A percentile compares a stretch with the other conserved stretches of the same genome.
These are phyloP conservation scores for Syzygium oleosum DNA, from an alignment of 345 rosid genomes.

Conservation along the genomic window DNA sequence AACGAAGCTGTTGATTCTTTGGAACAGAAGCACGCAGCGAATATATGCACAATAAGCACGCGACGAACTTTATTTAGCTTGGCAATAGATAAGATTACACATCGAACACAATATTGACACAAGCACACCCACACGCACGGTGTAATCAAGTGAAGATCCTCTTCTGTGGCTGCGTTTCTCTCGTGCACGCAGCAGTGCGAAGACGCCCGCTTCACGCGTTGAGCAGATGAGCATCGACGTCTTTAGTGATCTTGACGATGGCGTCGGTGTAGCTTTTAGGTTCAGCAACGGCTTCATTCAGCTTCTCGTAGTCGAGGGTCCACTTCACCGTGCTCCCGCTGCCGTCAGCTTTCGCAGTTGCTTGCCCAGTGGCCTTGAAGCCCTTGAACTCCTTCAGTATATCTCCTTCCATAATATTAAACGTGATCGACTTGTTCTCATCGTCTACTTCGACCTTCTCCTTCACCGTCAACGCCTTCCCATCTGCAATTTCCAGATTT, in stretches of 20 bases:
- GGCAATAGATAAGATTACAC: neutral
- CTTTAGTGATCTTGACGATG: conserved; percentile 1
- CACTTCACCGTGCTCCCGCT: conserved; percentile 8
- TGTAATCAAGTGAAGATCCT: neutral
- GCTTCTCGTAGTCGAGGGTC: conserved; percentile 2
- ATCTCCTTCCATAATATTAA: conserved; percentile 4
- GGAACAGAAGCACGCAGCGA: neutral
- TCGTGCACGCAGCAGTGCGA: neutral
- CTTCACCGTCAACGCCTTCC: conserved; percentile 1
- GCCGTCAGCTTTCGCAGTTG: conserved; percentile 5
- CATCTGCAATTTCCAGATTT: neutral
- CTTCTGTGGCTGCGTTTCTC: neutral
- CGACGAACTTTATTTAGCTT: neutral
- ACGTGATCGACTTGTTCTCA: neutral
- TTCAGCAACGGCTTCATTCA: conserved; percentile 2
- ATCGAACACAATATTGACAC: neutral
- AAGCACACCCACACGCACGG: neutral
- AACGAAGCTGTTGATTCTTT: neutral
- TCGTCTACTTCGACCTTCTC: neutral
- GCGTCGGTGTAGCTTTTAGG: conserved; percentile 4
- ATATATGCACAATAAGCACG: neutral
- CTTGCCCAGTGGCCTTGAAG: conserved; percentile 2
- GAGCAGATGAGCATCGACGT: conserved; percentile 12
- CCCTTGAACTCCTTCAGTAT: neutral
- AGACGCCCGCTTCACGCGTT: neutral